Evolutionary conservation across 1,284 basidiomycete genomes (phyloP).

Genomic region (Gyrodon tennesseensis): DNA sequence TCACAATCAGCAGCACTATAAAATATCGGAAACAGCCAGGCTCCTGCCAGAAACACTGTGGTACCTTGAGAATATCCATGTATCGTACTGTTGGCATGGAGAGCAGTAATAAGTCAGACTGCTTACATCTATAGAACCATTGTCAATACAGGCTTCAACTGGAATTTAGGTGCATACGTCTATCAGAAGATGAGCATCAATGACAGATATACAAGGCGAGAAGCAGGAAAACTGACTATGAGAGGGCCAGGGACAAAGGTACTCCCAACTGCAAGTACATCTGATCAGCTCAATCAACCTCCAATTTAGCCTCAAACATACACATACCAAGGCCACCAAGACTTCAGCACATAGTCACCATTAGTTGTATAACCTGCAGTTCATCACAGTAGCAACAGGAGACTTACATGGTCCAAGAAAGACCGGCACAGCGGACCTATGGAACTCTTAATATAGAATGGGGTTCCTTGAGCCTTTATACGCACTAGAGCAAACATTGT

Average conservation of each 20-base stretch:
- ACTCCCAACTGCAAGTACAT: neutral
- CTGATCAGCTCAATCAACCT: neutral
- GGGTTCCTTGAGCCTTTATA: no score
- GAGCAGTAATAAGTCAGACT: neutral
- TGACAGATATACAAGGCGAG: neutral
- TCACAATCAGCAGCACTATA: slow-evolving; percentile 9
- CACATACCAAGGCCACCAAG: neutral
- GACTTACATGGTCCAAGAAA: slow-evolving; percentile 24
- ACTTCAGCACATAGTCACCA: neutral
- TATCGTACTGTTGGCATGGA: no score
- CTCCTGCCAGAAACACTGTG: neutral
- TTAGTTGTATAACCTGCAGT: neutral
- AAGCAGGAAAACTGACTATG: neutral
- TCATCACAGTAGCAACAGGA: neutral
- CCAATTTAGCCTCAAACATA: slow-evolving; percentile 1
- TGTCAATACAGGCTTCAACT: neutral
- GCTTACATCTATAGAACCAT: slow-evolving; percentile 11
- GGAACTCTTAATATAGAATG: neutral
- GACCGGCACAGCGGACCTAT: slow-evolving; percentile 27
- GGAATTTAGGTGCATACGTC: neutral
- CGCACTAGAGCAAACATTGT: neutral
- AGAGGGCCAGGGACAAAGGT: neutral
- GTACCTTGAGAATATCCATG: slow-evolving; percentile 1
- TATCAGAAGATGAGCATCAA: neutral
- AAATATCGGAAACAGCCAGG: slow-evolving; percentile 1